These are phyloP conservation scores for Styphnolobium japonicum DNA, from an alignment of 306 rosid species.

Conservation along the genomic window DNA sequence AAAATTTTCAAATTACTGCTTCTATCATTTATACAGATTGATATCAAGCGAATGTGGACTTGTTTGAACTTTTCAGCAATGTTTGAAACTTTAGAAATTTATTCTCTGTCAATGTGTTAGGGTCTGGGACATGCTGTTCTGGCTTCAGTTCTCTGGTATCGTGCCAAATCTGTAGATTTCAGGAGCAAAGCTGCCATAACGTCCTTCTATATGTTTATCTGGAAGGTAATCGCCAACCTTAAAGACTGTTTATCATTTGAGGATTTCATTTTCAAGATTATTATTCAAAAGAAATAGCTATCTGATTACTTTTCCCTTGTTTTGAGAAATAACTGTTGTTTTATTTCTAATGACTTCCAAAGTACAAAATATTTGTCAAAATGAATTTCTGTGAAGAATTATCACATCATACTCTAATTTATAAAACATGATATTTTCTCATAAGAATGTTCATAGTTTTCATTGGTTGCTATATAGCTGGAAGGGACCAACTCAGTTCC, in stretches of 20 bases:
- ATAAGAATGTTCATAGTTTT: not conserved
- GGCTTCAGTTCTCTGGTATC: conserved; percentile 69
- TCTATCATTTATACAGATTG: not conserved
- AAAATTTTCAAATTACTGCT: not conserved
- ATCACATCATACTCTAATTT: not conserved
- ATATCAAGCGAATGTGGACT: not conserved
- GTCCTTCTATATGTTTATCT: conserved; percentile 92
- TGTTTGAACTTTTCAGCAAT: conserved; percentile 2
- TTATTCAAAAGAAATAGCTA: not conserved
- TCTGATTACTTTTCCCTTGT: not conserved
- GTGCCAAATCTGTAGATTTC: conserved; percentile 83
- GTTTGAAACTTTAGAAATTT: conserved; percentile 11
- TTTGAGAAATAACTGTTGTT: conserved; percentile 1
- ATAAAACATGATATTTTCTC: not conserved
- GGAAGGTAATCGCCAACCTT: conserved; percentile 67
- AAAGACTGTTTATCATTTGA: conserved; percentile 4
- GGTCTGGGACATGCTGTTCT: conserved; percentile 67
- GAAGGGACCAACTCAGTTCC: not conserved
- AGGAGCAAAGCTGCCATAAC: conserved; percentile 82
- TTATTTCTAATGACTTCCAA: not conserved
- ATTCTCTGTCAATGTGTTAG: conserved; percentile 43
- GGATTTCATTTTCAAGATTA: not conserved
- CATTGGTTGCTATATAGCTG: not conserved
- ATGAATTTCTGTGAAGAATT: not conserved
- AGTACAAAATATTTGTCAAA: conserved; percentile 10